A percentile compares a stretch with the other conserved stretches of the same genome.
Conservation (phyloP, 345 rosid species). For the Camelina laxa region DNA sequence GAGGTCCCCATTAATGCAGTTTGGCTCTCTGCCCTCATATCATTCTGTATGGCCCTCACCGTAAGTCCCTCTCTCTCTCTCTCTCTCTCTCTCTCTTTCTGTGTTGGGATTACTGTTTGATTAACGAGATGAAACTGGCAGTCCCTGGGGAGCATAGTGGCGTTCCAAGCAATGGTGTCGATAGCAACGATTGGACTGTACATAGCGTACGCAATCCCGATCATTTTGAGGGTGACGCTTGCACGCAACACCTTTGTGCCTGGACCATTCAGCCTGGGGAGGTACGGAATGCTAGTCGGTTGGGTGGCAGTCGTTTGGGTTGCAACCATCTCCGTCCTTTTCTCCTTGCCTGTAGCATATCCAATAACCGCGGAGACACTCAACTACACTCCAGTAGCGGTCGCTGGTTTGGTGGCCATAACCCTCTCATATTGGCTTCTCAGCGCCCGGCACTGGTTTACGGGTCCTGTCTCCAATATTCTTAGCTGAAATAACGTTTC, state of each 20-base stretch:
- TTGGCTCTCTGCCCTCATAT: slow-evolving; percentile 74
- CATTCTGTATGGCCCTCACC: slow-evolving; percentile 96
- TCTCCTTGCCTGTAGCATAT: slow-evolving; percentile 90
- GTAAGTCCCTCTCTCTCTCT: slow-evolving; percentile 55
- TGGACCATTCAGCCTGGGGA: slow-evolving; percentile 89
- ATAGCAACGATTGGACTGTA: slow-evolving; percentile 94
- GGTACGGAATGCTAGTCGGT: slow-evolving; percentile 64
- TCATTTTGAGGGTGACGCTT: slow-evolving; percentile 79
- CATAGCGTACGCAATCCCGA: slow-evolving; percentile 93
- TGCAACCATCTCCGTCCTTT: slow-evolving; percentile 80
- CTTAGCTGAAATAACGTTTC: slow-evolving; percentile 38
- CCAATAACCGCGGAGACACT: slow-evolving; percentile 80
- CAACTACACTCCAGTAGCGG: slow-evolving; percentile 95
- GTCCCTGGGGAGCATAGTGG: slow-evolving; percentile 92
- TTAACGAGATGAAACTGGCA: slow-evolving; percentile 45
- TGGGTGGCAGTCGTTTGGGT: slow-evolving; percentile 96
- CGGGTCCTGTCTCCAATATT: slow-evolving; percentile 78
- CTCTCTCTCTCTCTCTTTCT: background rate
- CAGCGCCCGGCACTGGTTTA: slow-evolving; percentile 83
- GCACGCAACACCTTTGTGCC: slow-evolving; percentile 71
- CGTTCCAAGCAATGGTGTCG: slow-evolving; percentile 96
- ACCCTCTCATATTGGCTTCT: slow-evolving; percentile 65
- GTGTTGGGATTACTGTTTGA: slow-evolving; percentile 22
- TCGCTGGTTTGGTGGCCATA: slow-evolving; percentile 67
- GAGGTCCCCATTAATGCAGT: slow-evolving; percentile 91